Evolutionary conservation across 176 grass and related monocot genomes (phyloP).

Genomic region (Guadua angustifolia): DNA sequence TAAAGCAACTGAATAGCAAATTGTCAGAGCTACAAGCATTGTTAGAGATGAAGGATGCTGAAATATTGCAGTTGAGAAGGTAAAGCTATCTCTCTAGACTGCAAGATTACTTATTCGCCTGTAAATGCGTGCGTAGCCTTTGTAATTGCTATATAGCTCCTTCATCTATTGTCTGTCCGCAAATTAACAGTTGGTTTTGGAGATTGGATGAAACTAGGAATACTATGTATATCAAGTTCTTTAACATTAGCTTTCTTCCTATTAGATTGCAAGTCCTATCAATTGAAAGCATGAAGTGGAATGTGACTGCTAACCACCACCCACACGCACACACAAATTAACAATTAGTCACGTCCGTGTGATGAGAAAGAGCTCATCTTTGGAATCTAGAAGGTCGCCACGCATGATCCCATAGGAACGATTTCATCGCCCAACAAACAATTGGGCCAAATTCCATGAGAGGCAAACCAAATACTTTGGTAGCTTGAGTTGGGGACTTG

Average conservation of each 20-base stretch:
- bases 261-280: neutral
- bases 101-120: slow-evolving; percentile 17
- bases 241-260: slow-evolving; percentile 17
- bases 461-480: too few species aligned
- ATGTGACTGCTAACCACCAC: slow-evolving; percentile 14
- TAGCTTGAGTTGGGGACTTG: too few species aligned
- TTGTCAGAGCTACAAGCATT: slow-evolving; percentile 88
- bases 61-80: slow-evolving; percentile 76
- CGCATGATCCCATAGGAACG: too few species aligned
- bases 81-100: slow-evolving; percentile 48
- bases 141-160: too few species aligned
- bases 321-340: too few species aligned
- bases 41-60: slow-evolving; percentile 81
- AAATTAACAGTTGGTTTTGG: slow-evolving; percentile 13
- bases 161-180: too few species aligned
- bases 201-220: slow-evolving; percentile 2
- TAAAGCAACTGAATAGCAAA: slow-evolving; percentile 92
- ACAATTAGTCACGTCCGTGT: too few species aligned
- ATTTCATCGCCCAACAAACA: too few species aligned
- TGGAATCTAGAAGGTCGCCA: too few species aligned
- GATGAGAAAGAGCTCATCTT: too few species aligned
- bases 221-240: neutral
- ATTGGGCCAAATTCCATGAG: too few species aligned
- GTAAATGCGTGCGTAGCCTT: neutral
- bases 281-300: slow-evolving; percentile 30